Evolutionary conservation across 106 monocot genomes (phyloP).

Genomic region (Allium fistulosum): DNA sequence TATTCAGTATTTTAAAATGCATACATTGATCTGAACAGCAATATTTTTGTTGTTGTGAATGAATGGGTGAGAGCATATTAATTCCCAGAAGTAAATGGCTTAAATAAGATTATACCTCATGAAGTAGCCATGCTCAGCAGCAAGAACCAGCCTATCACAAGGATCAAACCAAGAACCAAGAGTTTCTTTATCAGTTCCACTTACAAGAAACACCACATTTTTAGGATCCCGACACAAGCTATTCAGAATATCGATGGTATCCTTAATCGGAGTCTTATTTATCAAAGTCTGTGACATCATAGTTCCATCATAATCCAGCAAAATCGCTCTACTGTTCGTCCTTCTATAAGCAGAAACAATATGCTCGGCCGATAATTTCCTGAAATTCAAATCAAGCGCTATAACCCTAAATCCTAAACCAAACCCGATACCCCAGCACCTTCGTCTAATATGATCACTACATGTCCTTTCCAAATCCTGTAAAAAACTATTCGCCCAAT

Average conservation of each 20-base stretch:
- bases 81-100: background rate
- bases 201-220: constrained; percentile 40
- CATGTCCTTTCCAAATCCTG: constrained; percentile 51
- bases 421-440: constrained; percentile 50
- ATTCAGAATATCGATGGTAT: constrained; percentile 29
- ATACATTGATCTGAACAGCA: background rate
- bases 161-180: constrained; percentile 30
- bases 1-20: background rate
- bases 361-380: constrained; percentile 38
- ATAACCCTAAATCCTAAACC: constrained; percentile 42
- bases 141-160: constrained; percentile 30
- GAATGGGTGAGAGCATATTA: too few relatives aligned
- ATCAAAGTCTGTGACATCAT: constrained; percentile 45
- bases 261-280: constrained; percentile 29
- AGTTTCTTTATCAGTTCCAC: constrained; percentile 29
- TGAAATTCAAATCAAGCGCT: constrained; percentile 37
- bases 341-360: constrained; percentile 40
- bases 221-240: constrained; percentile 32
- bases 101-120: constrained; percentile 20
- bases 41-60: too few relatives aligned
- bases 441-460: constrained; percentile 28
- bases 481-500: constrained; percentile 43
- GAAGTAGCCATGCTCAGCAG: constrained; percentile 47
- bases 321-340: constrained; percentile 36
- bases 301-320: constrained; percentile 47